Evolutionary conservation across 2,329 filamentous ascomycete species (phyloP).

Genomic region (Grosmannia huntii): DNA sequence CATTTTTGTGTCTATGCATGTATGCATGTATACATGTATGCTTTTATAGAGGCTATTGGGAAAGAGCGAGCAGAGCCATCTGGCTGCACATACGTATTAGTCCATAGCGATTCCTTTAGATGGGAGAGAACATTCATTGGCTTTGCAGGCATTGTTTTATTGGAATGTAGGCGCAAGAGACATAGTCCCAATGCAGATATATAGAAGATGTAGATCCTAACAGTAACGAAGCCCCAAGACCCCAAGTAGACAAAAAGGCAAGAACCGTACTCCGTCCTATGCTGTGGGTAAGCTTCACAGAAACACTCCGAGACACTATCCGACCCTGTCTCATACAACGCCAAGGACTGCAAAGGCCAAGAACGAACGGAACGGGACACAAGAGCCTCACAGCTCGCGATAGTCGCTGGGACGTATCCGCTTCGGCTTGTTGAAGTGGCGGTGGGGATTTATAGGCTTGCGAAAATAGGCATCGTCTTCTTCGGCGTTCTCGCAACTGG

Average conservation of each 20-base stretch:
- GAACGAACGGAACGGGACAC: no score
- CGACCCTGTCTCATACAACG: not conserved
- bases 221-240: not conserved
- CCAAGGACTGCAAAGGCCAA: not conserved
- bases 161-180: no score
- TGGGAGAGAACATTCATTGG: no score
- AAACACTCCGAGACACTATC: not conserved
- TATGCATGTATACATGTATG: no score
- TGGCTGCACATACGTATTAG: not conserved
- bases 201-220: not conserved
- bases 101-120: not conserved
- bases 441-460: slow-evolving; percentile 88
- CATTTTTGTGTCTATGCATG: no score
- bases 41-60: not conserved
- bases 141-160: no score
- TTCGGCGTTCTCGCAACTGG: slow-evolving; percentile 32
- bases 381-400: slow-evolving; percentile 58
- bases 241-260: not conserved
- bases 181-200: not conserved
- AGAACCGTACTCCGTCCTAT: not conserved
- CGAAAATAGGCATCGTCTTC: slow-evolving; percentile 91
- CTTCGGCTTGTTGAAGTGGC: slow-evolving; percentile 70
- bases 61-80: not conserved
- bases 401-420: slow-evolving; percentile 83
- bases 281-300: not conserved